These are phyloP conservation scores for Maudiozyma turicensis DNA, from an alignment of 805 yeast species.

Conservation along the genomic window DNA sequence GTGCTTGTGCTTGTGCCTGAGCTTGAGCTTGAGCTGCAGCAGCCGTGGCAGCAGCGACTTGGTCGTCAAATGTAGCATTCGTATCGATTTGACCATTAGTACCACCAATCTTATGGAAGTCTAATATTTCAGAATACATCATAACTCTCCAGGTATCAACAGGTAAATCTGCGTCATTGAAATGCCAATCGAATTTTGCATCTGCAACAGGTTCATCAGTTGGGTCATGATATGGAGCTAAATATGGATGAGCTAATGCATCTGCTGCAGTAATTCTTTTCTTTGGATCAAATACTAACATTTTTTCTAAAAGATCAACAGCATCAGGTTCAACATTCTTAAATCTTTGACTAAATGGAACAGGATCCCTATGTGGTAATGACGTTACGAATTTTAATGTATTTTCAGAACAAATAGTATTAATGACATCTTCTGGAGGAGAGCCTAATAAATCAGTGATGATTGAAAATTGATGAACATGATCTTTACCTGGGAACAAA, in stretches of 20 bases:
- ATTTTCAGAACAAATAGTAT: conserved; percentile 92
- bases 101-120: conserved; percentile 83
- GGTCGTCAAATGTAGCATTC: conserved; percentile 29
- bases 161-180: conserved; percentile 94
- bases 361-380: conserved; percentile 86
- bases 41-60: conserved; percentile 31
- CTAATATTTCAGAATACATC: conserved; percentile 97
- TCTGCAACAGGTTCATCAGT: conserved; percentile 94
- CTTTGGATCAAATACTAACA: conserved; percentile 92
- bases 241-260: conserved; percentile 81
- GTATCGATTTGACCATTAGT: conserved; percentile 28
- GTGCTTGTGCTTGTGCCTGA: conserved; percentile 22
- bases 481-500: conserved; percentile 95
- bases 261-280: conserved; percentile 89
- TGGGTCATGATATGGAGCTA: conserved; percentile 95
- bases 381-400: conserved; percentile 90
- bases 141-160: conserved; percentile 98
- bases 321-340: conserved; percentile 75
- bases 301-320: conserved; percentile 73
- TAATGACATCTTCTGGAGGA: conserved; percentile 93
- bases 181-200: conserved; percentile 93
- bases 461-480: conserved; percentile 94
- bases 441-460: conserved; percentile 93
- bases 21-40: conserved; percentile 30
- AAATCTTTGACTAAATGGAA: conserved; percentile 76